Percentiles rank a stretch among this genome's conserved stretches.
These are phyloP conservation scores for Talaromyces sp. DNA, from an alignment of 2,329 filamentous ascomycete species.

Conservation along the genomic window DNA sequence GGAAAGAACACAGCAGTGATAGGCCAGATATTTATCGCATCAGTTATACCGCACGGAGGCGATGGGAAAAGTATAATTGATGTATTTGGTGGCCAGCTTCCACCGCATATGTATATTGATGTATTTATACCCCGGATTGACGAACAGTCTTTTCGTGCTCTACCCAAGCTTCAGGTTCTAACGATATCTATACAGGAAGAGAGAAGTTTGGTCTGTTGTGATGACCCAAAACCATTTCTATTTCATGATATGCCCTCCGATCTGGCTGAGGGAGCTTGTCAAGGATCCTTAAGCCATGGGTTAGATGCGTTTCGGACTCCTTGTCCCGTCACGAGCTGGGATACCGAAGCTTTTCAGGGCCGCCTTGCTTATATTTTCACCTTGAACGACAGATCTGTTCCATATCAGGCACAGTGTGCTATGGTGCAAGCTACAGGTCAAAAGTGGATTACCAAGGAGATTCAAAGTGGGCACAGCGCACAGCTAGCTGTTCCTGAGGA, in stretches of 20 bases:
- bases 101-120: not conserved
- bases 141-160: not conserved
- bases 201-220: not conserved
- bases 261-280: not conserved
- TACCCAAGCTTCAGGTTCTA: too few relatives aligned
- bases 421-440: not conserved
- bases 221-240: not conserved
- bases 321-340: not conserved
- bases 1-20: not conserved
- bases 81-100: not conserved
- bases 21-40: not conserved
- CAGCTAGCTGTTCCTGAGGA: not conserved
- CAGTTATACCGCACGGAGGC: not conserved
- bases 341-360: not conserved
- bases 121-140: not conserved
- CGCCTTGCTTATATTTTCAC: not conserved
- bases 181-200: not conserved
- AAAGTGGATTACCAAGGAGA: not conserved
- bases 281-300: not conserved
- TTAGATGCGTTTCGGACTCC: not conserved
- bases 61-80: not conserved
- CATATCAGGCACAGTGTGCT: not conserved
- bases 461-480: not conserved
- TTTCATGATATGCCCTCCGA: not conserved
- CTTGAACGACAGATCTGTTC: not conserved